These are phyloP conservation scores for Apiotrichum mycotoxinovorans DNA, from an alignment of 1,284 basidiomycete species.

Conservation along the genomic window DNA sequence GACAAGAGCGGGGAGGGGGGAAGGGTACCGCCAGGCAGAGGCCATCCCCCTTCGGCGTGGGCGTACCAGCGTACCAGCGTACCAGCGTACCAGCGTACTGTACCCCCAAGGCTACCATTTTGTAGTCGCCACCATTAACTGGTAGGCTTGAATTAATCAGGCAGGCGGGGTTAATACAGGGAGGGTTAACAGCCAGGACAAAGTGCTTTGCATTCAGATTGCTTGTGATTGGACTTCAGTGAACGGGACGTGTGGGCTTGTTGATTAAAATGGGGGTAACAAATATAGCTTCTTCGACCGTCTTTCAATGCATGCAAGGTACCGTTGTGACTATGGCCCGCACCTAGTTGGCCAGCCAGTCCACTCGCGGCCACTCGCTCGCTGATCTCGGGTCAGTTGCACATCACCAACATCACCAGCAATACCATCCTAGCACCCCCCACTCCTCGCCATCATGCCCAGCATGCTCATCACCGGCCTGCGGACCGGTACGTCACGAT, in stretches of 20 bases:
- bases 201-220: too few species aligned
- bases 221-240: background rate
- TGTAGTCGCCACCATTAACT: too few species aligned
- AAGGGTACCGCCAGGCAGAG: too few species aligned
- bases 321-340: background rate
- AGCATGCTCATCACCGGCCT: conserved; percentile 34
- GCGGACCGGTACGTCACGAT: conserved; percentile 32
- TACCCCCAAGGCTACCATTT: too few species aligned
- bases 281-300: background rate
- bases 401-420: conserved; percentile 7
- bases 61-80: too few species aligned
- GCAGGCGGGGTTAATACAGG: too few species aligned
- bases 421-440: too few species aligned
- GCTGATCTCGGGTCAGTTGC: background rate
- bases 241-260: background rate
- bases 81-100: too few species aligned
- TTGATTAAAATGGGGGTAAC: background rate
- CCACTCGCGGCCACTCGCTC: background rate
- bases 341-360: background rate
- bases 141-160: too few species aligned
- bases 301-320: background rate
- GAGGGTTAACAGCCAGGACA: too few species aligned
- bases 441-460: conserved; percentile 27
- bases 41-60: too few species aligned
- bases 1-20: too few species aligned